Conservation (phyloP, 768 basidiomycete species). For the Collybia mongolica region DNA sequence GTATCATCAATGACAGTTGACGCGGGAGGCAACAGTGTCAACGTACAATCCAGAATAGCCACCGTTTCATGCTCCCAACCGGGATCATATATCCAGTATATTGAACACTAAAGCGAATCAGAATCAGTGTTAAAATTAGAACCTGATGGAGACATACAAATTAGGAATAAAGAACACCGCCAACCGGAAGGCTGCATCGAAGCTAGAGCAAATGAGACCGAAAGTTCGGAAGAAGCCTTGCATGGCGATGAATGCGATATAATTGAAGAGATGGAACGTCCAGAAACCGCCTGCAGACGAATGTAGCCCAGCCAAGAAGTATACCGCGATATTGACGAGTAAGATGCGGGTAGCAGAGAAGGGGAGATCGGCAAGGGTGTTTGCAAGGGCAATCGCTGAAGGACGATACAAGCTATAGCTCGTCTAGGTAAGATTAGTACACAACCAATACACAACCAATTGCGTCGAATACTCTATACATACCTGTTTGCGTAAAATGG, state of each 20-base stretch:
- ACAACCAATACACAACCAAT: not conserved
- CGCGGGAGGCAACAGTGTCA: no score
- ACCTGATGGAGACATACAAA: conserved; percentile 38
- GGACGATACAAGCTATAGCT: conserved; percentile 67
- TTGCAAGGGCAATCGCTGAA: conserved; percentile 61
- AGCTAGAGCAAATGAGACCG: conserved; percentile 49
- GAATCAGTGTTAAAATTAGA: not conserved
- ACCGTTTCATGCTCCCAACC: conserved; percentile 68
- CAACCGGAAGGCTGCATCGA: conserved; percentile 46
- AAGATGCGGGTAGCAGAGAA: conserved; percentile 61
- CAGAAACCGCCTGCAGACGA: conserved; percentile 42
- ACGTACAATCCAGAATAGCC: conserved; percentile 84
- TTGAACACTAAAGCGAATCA: conserved; percentile 36
- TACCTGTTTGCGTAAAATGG: conserved; percentile 68
- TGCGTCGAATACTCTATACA: not conserved
- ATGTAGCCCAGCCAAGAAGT: conserved; percentile 62
- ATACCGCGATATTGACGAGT: conserved; percentile 63
- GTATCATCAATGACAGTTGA: no score
- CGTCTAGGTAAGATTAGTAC: conserved; percentile 29
- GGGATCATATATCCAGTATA: conserved; percentile 75
- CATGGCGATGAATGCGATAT: conserved; percentile 67
- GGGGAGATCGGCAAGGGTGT: conserved; percentile 67
- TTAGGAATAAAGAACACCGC: conserved; percentile 74
- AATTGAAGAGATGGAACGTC: conserved; percentile 66
- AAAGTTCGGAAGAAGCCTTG: conserved; percentile 84